Evolutionary conservation across 768 basidiomycete species (phyloP).

Genomic region (Hydnum rufescens): DNA sequence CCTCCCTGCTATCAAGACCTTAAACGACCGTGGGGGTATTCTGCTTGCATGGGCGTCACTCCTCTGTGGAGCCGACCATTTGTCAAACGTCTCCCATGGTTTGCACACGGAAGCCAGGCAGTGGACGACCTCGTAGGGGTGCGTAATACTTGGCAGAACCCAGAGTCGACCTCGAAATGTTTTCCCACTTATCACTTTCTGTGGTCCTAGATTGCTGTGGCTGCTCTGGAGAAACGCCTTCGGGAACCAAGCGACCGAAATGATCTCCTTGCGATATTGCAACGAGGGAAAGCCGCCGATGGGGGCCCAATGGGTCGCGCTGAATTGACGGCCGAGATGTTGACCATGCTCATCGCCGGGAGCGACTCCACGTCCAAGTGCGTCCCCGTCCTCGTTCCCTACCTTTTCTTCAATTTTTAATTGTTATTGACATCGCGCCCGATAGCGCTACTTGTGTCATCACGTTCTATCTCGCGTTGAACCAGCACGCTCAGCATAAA

Average conservation of each 20-base stretch:
- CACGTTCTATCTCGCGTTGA: conserved; percentile 57
- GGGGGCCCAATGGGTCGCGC: conserved; percentile 63
- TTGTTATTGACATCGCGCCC: neutral
- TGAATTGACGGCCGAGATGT: conserved; percentile 76
- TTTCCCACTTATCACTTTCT: neutral
- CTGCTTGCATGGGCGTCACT: conserved; percentile 63
- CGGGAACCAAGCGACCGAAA: conserved; percentile 42
- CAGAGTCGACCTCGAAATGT: neutral
- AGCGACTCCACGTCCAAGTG: conserved; percentile 90
- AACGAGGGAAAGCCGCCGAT: conserved; percentile 51
- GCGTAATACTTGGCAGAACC: conserved; percentile 2
- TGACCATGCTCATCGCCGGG: conserved; percentile 73
- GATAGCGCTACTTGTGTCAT: conserved; percentile 74
- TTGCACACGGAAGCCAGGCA: conserved; percentile 40
- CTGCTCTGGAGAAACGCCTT: conserved; percentile 48
- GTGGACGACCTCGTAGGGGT: conserved; percentile 53
- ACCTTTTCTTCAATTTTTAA: neutral
- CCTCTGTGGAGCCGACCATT: conserved; percentile 33
- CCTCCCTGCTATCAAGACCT: conserved; percentile 66
- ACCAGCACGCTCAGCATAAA: conserved; percentile 42
- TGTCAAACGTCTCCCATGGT: conserved; percentile 41
- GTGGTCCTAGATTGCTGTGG: conserved; percentile 13
- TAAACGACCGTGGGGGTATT: conserved; percentile 76
- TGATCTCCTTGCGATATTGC: conserved; percentile 67
- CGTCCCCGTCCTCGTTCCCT: conserved; percentile 12